A percentile compares a stretch with the other conserved stretches of the same genome.
These are phyloP conservation scores for Eimeria necatrix DNA, from an alignment of 169 alveolate genomes.

Conservation along the genomic window DNA sequence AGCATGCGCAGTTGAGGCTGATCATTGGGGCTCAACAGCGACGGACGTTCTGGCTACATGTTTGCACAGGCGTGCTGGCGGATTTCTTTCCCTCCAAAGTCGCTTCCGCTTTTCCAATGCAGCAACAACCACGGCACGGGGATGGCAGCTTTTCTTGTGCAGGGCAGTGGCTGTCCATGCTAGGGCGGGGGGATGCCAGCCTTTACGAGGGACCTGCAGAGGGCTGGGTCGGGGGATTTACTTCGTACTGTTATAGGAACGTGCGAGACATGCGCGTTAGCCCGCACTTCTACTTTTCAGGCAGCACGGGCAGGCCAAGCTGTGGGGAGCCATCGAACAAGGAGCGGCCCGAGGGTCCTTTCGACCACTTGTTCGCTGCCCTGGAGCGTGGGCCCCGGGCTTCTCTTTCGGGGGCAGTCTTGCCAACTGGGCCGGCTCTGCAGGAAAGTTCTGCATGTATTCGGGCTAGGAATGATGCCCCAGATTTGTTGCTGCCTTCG, in stretches of 20 bases:
- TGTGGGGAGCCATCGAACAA: constrained; percentile 30
- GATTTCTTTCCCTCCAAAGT: constrained; percentile 38
- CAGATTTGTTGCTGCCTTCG: constrained; percentile 53
- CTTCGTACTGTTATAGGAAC: constrained; percentile 45
- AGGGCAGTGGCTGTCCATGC: constrained; percentile 19
- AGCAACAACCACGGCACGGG: constrained; percentile 7
- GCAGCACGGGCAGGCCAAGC: constrained; percentile 43
- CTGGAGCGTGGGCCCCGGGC: constrained; percentile 16
- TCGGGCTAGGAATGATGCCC: constrained; percentile 15
- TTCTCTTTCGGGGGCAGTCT: constrained; percentile 53
- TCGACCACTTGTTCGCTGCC: constrained; percentile 33
- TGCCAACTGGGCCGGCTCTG: constrained; percentile 57
- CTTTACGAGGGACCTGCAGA: neutral
- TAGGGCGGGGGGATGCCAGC: constrained; percentile 9
- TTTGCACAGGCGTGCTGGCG: constrained; percentile 50
- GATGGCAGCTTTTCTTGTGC: neutral
- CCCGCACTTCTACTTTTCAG: neutral
- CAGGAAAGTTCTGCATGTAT: constrained; percentile 58
- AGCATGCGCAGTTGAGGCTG: constrained; percentile 55
- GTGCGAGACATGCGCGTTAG: constrained; percentile 53
- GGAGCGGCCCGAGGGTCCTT: neutral
- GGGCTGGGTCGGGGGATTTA: constrained; percentile 43
- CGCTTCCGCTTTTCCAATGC: neutral
- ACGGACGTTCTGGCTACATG: constrained; percentile 55
- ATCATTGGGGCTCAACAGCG: constrained; percentile 53